Percentiles rank a stretch among this genome's conserved stretches.
phyloP scores from a whole-genome alignment of 164 flowering plant genomes.

The Pachysandra terminalis region DNA sequence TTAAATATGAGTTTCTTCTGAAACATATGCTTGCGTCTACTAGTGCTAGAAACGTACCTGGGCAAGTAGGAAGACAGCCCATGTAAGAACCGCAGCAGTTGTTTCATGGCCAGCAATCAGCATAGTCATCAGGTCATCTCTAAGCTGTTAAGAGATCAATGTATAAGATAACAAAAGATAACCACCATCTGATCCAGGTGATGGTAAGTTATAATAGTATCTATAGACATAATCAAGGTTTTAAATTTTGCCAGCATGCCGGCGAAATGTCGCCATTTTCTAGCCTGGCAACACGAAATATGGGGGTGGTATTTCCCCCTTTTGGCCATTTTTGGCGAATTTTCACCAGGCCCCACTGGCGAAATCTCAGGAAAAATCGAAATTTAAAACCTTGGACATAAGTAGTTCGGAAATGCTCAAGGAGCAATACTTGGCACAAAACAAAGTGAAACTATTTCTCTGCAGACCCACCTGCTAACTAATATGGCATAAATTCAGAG shows the following conservation, averaged over 20 bases:
- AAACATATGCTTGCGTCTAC: background rate
- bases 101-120: constrained; percentile 99
- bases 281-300: no score
- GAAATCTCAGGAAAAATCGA: no score
- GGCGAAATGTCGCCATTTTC: no score
- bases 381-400: no score
- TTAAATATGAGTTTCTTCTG: background rate
- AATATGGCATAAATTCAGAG: background rate
- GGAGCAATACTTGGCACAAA: constrained; percentile 3
- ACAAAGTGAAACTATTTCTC: background rate
- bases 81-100: constrained; percentile 98
- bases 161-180: background rate
- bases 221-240: no score
- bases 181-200: background rate
- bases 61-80: constrained; percentile 92
- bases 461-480: background rate
- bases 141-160: constrained; percentile 48
- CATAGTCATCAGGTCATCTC: constrained; percentile 99
- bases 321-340: no score
- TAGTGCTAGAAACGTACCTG: constrained; percentile 45
- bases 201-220: background rate
- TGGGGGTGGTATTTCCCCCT: no score
- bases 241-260: no score
- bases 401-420: background rate
- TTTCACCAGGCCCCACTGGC: no score